Base-by-base conservation (phyloP, 768 basidiomycete genomes). In the Cyclocybe cylindracea region DNA sequence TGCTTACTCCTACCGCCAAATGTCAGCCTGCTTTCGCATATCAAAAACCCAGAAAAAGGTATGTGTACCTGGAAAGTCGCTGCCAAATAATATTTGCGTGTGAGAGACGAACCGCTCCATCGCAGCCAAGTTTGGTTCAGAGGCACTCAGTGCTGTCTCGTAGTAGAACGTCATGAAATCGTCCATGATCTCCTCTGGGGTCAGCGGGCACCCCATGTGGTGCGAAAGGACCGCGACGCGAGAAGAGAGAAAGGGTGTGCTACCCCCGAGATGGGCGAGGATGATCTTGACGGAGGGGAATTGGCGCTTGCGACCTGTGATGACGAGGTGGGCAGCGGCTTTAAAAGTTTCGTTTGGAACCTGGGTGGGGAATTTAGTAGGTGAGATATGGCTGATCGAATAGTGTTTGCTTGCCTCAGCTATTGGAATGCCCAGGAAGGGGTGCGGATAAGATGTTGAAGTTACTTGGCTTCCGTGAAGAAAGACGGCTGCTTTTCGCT, bases 321-420 rank as follows among this genome's bases (percentile, higher is more conserved):
- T 83, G 41, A 91, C 87, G 43, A 91, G 78, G 61, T 89, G 86
- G 3, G 87, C 83, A 33, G 87, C 87, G 1, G 87, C 89, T 70
- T 89, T 90, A 75, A 83, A 89, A 0, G 89, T 91, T 67, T 91
- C 89, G 62, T 89, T 85, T 6, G 88, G 89, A 0, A 88, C 87
- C 88, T 90, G 49, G 49, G 37, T 18, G 34, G 10, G 13, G 2
- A 16, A 39, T 55, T 11, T 33, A 31, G 10, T 39, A 14, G 42
- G 45, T 49, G 50, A 44, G 54, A 42, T 14, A 36, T 39, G 44
- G 24, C 13, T 31, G 44, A 13, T 10, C 11, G 38, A 8, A 41
- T 16, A 32, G 11, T 29, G 32, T 8, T 3, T 10, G 39, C 65
- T 49, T 62, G 85, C 87, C 75, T 89, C 87, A 10, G 77, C 77